Base-by-base conservation (phyloP, 352 stramenopile genomes). In the Plasmopara muralis region DNA sequence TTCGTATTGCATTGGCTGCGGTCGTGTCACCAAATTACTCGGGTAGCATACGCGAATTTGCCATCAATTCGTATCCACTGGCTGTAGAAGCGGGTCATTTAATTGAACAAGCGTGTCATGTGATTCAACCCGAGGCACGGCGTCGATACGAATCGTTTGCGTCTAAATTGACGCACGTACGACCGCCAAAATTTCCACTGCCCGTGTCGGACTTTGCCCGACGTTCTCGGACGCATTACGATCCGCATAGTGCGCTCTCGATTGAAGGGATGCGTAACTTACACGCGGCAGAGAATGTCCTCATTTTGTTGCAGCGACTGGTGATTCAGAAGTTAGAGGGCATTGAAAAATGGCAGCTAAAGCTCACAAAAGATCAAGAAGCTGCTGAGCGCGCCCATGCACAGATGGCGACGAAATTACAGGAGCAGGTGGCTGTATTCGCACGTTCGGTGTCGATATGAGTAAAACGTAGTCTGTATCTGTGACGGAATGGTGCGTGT, bases 281-380 rank as follows among this genome's bases (percentile, higher is more conserved):
- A 33, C 79, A 83, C 51, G 67, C 60, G 49, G 82, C 83, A 5
- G 83, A 93, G 55, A 91, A 88, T 53, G 71, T 89, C 13, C 55
- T 91, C 39, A 87, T 93, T 64, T 66, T 89, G 59, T 54, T 88
- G 53, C 83, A 93, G 56, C 78, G 80, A 5, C 70, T 90, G 30
- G 83, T 90, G 53, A 84, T 89, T 35, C 72, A 87, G 50, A 93
- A 93, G 57, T 64, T 89, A 3, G 80, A 90, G 56, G 54, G 82
- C n/a, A 71, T 93, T 16, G 78, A 88, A 13, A 77, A 85, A 53
- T 93, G 83, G 83, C 79, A 83, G 43, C 50, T 57, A 6, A 70
- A 85, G 47, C 70, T 93, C 0, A 77, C 72, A 20, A 79, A 77
- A 49, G 80, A 90, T 47, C 64, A 72, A 29, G 77, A 73, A 25